These are phyloP conservation scores for Populus hybrid DNA, from an alignment of 441 rosid genomes.

Conservation along the genomic window DNA sequence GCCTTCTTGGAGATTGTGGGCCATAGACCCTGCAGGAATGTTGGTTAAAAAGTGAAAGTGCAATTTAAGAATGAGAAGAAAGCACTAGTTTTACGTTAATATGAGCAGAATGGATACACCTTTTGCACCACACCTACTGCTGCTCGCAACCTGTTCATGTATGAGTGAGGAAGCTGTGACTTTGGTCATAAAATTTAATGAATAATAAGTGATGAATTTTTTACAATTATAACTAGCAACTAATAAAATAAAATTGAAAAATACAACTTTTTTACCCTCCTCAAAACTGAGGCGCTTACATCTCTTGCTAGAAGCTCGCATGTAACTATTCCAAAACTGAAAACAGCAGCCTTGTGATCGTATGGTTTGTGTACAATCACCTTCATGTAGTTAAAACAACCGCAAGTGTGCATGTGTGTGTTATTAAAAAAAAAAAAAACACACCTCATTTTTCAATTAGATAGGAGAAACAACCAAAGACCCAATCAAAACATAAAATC, in stretches of 20 bases:
- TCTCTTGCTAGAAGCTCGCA: constrained; percentile 97
- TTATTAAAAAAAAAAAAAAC: too few species aligned
- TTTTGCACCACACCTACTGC: constrained; percentile 97
- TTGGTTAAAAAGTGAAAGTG: not conserved
- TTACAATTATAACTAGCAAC: not conserved
- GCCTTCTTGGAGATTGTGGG: constrained; percentile 83
- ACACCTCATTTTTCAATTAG: not conserved
- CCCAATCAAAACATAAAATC: not conserved
- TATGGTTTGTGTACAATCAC: constrained; percentile 93
- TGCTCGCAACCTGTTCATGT: constrained; percentile 50
- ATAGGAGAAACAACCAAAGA: constrained; percentile 2
- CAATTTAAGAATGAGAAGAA: not conserved
- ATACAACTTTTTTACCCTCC: not conserved
- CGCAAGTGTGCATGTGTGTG: not conserved
- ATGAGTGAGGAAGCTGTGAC: constrained; percentile 62
- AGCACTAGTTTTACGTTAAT: too few species aligned
- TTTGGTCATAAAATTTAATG: constrained; percentile 2
- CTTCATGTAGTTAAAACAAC: constrained; percentile 44
- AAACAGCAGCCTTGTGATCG: constrained; percentile 86
- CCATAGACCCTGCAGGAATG: constrained; percentile 52
- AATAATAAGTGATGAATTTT: not conserved
- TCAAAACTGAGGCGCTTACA: constrained; percentile 38
- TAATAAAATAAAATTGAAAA: not conserved
- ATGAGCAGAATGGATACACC: constrained; percentile 33
- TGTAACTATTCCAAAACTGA: constrained; percentile 80